These are phyloP conservation scores for Picea abies DNA, from an alignment of 83 land plant species.

Conservation along the genomic window DNA sequence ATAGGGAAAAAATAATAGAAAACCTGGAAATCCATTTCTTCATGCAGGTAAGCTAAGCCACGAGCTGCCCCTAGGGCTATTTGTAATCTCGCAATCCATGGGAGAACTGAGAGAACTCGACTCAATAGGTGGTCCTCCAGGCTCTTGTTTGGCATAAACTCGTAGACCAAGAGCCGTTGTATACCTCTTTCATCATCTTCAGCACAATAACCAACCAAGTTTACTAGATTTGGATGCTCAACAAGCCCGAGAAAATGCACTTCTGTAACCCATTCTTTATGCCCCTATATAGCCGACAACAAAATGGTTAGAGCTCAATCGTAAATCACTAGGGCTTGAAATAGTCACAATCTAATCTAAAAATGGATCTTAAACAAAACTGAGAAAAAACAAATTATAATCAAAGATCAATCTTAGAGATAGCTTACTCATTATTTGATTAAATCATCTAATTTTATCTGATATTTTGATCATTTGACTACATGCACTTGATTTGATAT, in stretches of 20 bases:
- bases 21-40: constrained; percentile 79
- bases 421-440: not conserved
- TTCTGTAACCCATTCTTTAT: not conserved
- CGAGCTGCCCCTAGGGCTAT: constrained; percentile 68
- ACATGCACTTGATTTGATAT: too few species aligned
- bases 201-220: constrained; percentile 80
- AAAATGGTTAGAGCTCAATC: not conserved
- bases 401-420: not conserved
- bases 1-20: not conserved
- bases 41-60: constrained; percentile 65
- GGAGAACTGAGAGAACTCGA: constrained; percentile 34
- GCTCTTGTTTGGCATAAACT: constrained; percentile 79
- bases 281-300: constrained; percentile 46
- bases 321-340: not conserved
- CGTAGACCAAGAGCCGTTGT: constrained; percentile 77
- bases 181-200: constrained; percentile 87
- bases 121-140: constrained; percentile 75
- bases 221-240: constrained; percentile 72
- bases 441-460: too few species aligned
- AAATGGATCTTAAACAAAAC: not conserved
- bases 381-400: not conserved
- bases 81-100: constrained; percentile 55
- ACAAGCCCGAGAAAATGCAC: constrained; percentile 68
- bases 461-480: too few species aligned
- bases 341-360: not conserved